These are phyloP conservation scores for Oryza nivara DNA, from an alignment of 176 grass and related monocot genomes.

Conservation along the genomic window DNA sequence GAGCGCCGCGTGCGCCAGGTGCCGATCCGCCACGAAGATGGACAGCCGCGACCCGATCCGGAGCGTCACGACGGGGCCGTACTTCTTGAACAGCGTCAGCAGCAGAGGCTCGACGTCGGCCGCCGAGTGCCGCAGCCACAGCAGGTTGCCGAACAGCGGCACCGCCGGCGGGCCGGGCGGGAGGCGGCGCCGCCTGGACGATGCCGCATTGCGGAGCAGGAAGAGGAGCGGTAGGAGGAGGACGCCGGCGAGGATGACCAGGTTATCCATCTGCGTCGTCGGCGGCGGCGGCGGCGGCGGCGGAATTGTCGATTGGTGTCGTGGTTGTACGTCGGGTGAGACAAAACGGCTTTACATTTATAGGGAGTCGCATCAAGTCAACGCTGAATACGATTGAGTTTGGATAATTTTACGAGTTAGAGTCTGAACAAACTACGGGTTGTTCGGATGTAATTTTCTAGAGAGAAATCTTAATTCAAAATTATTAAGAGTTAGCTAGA, in stretches of 20 bases:
- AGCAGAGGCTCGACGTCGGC: constrained; percentile 30
- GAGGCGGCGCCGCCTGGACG: neutral
- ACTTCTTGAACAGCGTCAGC: constrained; percentile 17
- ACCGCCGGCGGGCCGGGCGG: constrained; percentile 41
- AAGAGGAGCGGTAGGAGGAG: constrained; percentile 16
- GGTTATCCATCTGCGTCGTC: neutral
- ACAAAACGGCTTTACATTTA: neutral
- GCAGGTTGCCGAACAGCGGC: constrained; percentile 44
- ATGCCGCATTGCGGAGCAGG: neutral
- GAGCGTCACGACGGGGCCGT: constrained; percentile 45
- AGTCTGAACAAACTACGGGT: neutral
- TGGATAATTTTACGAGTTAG: neutral
- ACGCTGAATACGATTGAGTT: neutral
- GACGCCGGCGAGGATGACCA: neutral
- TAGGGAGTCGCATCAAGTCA: neutral
- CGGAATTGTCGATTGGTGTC: neutral
- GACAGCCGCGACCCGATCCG: constrained; percentile 22
- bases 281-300: too few species aligned
- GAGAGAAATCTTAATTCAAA: too few species aligned
- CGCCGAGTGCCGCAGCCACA: constrained; percentile 28
- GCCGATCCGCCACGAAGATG: constrained; percentile 43
- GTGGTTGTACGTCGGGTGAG: neutral
- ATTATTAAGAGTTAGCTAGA: too few species aligned
- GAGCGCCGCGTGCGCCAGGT: constrained; percentile 47
- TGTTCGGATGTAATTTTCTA: neutral